Evolutionary conservation across 371 early-diverging fungal genomes (phyloP).

Genomic region (Gilbertella persicaria): DNA sequence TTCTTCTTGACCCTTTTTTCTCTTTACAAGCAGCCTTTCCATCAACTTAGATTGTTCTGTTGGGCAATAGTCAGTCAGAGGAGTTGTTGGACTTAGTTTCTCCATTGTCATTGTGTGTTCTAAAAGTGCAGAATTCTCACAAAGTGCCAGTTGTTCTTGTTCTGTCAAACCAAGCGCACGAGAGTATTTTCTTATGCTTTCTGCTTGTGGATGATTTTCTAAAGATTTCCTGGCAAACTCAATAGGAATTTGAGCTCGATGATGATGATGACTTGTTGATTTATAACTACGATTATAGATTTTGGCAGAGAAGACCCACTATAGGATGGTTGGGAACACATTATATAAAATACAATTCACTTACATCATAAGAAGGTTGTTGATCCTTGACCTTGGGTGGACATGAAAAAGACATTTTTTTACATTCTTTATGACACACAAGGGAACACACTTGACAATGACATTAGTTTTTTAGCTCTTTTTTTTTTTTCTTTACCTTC

Average conservation of each 20-base stretch:
- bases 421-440: slow-evolving; percentile 45
- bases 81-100: not conserved
- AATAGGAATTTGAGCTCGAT: slow-evolving; percentile 5
- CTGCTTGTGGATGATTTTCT: slow-evolving; percentile 38
- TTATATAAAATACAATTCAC: not conserved
- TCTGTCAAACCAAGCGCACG: slow-evolving; percentile 33
- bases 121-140: slow-evolving; percentile 35
- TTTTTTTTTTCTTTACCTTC: slow-evolving; percentile 26
- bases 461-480: not conserved
- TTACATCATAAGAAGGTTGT: slow-evolving; percentile 49
- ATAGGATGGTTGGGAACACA: not conserved
- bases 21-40: not conserved
- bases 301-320: slow-evolving; percentile 30
- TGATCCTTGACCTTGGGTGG: slow-evolving; percentile 50
- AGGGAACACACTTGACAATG: slow-evolving; percentile 35
- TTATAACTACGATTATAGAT: slow-evolving; percentile 18
- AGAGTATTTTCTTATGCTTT: slow-evolving; percentile 36
- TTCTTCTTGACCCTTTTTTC: slow-evolving; percentile 11
- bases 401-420: slow-evolving; percentile 41
- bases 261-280: slow-evolving; percentile 3
- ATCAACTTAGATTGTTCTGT: not conserved
- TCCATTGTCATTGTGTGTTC: slow-evolving; percentile 33
- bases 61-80: not conserved
- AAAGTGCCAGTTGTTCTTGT: slow-evolving; percentile 37
- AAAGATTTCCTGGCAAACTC: slow-evolving; percentile 13